Conservation (phyloP, 169 alveolate species). For the Cystoisospora suis region DNA sequence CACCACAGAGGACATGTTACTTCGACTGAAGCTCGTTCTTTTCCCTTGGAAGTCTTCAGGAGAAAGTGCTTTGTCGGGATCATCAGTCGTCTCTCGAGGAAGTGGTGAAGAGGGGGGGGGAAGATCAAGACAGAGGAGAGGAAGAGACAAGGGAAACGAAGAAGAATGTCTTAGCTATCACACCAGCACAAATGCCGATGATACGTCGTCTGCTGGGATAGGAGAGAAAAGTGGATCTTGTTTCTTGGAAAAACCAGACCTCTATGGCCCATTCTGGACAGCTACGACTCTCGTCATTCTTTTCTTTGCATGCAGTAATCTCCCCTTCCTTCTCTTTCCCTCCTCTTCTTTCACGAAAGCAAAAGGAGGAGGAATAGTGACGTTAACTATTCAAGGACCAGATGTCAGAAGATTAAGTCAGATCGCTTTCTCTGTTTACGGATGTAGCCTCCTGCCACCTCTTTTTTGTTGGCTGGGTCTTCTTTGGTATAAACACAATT, state of each 20-base stretch:
- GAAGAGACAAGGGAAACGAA: not conserved
- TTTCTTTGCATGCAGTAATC: constrained; percentile 14
- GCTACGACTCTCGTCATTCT: constrained; percentile 26
- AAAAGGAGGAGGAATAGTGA: not conserved
- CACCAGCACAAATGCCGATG: not conserved
- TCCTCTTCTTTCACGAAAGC: not conserved
- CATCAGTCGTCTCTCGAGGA: too few relatives aligned
- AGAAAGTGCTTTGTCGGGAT: too few relatives aligned
- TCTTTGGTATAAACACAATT: not conserved
- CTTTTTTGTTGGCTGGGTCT: constrained; percentile 2
- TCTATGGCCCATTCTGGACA: constrained; percentile 13
- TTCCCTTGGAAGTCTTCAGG: constrained; percentile 3
- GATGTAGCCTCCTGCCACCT: not conserved
- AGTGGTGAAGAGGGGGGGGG: too few relatives aligned
- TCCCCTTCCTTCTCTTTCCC: constrained; percentile 22
- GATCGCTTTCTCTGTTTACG: not conserved
- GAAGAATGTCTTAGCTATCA: not conserved
- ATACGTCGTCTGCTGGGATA: too few relatives aligned
- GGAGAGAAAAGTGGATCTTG: too few relatives aligned
- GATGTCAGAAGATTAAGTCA: not conserved
- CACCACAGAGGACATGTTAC: not conserved
- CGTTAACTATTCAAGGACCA: too few relatives aligned
- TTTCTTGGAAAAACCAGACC: not conserved
- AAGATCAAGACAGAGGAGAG: too few relatives aligned
- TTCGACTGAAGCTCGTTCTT: not conserved